Evolutionary conservation across 2,329 filamentous ascomycete genomes (phyloP).

Genomic region (Stemphylium vesicarium): DNA sequence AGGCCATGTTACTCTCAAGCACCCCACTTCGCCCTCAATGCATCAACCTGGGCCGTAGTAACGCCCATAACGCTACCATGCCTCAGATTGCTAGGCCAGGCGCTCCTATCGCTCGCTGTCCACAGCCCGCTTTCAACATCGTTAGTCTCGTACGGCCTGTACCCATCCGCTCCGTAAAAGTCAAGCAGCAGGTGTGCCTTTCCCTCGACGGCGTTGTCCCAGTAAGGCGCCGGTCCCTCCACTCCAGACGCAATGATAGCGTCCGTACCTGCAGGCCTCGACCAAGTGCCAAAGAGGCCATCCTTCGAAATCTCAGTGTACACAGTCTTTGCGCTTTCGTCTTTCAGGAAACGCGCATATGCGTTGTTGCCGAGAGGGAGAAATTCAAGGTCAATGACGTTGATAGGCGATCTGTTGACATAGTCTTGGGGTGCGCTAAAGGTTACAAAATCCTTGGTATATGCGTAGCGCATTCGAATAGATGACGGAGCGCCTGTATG

Average conservation of each 20-base stretch:
- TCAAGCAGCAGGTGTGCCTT: conserved; percentile 57
- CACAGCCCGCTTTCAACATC: conserved; percentile 56
- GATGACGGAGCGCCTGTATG: conserved; percentile 57
- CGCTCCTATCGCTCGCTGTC: conserved; percentile 51
- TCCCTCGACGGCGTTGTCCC: conserved; percentile 41
- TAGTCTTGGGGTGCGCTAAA: conserved; percentile 60
- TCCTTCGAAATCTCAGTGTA: conserved; percentile 58
- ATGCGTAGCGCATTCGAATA: conserved; percentile 59
- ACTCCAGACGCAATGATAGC: conserved; percentile 49
- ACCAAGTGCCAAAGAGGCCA: conserved; percentile 62
- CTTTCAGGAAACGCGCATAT: conserved; percentile 64
- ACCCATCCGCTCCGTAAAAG: conserved; percentile 52
- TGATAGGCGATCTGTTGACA: conserved; percentile 56
- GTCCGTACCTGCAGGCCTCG: conserved; percentile 53
- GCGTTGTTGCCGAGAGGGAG: conserved; percentile 52
- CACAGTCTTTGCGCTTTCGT: conserved; percentile 60
- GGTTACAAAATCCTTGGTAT: conserved; percentile 62
- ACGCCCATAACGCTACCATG: conserved; percentile 53
- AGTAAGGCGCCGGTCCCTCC: conserved; percentile 43
- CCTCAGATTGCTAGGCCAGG: conserved; percentile 57
- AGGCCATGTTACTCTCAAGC: background rate
- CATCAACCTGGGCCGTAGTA: conserved; percentile 44
- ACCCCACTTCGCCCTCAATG: conserved; percentile 44
- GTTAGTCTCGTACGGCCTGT: conserved; percentile 57
- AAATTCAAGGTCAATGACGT: conserved; percentile 65